A percentile compares a stretch with the other conserved stretches of the same genome.
Conservation (phyloP, 139 green algal genomes). For the Micromonas commoda region DNA sequence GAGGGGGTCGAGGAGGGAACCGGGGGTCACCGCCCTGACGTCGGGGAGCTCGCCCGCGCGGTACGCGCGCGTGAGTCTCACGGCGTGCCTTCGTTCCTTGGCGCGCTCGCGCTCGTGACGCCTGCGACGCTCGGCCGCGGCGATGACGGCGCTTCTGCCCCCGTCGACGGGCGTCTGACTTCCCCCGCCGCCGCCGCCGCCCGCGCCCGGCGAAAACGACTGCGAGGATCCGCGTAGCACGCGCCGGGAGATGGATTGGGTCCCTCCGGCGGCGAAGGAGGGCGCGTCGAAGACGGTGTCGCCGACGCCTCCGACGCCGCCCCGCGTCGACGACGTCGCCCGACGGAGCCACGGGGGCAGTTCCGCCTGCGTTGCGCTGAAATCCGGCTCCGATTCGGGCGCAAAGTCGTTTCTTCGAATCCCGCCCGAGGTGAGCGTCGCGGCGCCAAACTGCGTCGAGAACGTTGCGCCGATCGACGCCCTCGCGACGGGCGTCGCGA, state of each 20-base stretch:
- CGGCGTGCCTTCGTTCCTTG: neutral
- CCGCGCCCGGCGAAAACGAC: neutral
- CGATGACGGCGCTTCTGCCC: neutral
- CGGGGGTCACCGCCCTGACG: slow-evolving; percentile 1
- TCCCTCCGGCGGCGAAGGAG: too few relatives aligned
- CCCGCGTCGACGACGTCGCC: neutral
- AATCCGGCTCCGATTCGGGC: too few relatives aligned
- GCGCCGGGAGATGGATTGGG: neutral
- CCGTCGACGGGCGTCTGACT: neutral
- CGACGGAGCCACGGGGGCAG: neutral
- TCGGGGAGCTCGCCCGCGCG: slow-evolving; percentile 20
- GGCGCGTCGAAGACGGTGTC: neutral
- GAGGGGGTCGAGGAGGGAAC: slow-evolving; percentile 1
- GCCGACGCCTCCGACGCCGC: too few relatives aligned
- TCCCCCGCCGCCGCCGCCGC: neutral
- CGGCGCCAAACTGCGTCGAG: neutral
- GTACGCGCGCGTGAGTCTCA: neutral
- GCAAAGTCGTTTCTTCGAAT: neutral
- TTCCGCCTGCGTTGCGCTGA: neutral
- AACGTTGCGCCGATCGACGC: neutral
- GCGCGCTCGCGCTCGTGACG: neutral
- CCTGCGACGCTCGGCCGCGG: neutral
- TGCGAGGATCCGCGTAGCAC: neutral
- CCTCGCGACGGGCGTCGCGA: neutral
- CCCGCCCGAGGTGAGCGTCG: neutral